phyloP scores from a whole-genome alignment of 805 yeast genomes.

The Hanseniaspora lindneri region DNA sequence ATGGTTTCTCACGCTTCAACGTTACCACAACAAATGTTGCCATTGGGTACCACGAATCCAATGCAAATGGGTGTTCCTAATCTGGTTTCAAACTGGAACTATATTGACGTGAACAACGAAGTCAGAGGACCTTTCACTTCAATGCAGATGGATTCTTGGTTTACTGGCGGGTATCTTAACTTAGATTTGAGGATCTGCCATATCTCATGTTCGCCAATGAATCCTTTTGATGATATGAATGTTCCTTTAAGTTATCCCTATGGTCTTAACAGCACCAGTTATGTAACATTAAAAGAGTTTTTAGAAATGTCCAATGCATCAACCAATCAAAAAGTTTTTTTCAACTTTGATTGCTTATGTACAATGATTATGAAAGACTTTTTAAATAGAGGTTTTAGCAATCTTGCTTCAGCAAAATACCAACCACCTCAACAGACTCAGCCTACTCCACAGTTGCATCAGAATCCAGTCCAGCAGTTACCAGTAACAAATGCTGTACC shows the following conservation, averaged over 20 bases:
- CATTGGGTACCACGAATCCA: slow-evolving; percentile 10
- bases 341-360: slow-evolving; percentile 4
- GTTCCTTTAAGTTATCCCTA: slow-evolving; percentile 23
- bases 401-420: neutral
- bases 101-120: slow-evolving; percentile 55
- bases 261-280: slow-evolving; percentile 21
- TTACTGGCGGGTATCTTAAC: slow-evolving; percentile 47
- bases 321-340: slow-evolving; percentile 3
- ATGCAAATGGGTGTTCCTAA: slow-evolving; percentile 9
- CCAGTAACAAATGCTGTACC: neutral
- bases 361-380: neutral
- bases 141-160: slow-evolving; percentile 69
- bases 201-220: slow-evolving; percentile 18
- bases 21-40: slow-evolving; percentile 12
- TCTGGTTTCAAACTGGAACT: slow-evolving; percentile 49
- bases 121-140: slow-evolving; percentile 84
- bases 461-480: neutral
- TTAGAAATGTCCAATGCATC: slow-evolving; percentile 22
- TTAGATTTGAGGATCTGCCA: slow-evolving; percentile 48
- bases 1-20: neutral
- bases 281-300: slow-evolving; percentile 24
- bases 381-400: neutral
- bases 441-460: neutral
- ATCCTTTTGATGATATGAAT: slow-evolving; percentile 23
- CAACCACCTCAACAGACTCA: neutral